Percentiles rank a stretch among this genome's conserved stretches.
phyloP scores from a whole-genome alignment of 805 yeast species.

The Saccharomyces paradoxus region DNA sequence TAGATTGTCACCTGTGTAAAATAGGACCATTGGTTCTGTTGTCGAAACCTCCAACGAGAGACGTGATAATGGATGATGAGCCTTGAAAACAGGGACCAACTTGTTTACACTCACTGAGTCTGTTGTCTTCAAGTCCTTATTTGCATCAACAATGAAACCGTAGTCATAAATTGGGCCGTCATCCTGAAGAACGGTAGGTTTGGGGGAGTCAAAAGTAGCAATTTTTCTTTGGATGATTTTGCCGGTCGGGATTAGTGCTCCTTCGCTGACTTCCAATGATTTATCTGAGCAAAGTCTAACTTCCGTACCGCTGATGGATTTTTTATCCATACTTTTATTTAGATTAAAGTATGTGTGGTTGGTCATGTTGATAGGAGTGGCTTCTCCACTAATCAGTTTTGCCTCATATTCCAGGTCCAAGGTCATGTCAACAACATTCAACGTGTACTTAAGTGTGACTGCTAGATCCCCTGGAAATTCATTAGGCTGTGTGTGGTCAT shows the following conservation, averaged over 20 bases:
- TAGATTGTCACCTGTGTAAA: slow-evolving; percentile 53
- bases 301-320: slow-evolving; percentile 33
- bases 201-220: slow-evolving; percentile 20
- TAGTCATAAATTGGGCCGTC: slow-evolving; percentile 37
- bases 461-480: slow-evolving; percentile 57
- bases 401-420: slow-evolving; percentile 42
- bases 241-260: slow-evolving; percentile 40
- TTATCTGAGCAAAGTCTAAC: slow-evolving; percentile 33
- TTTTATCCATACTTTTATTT: slow-evolving; percentile 24
- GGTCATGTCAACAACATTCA: slow-evolving; percentile 29
- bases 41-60: slow-evolving; percentile 39
- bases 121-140: slow-evolving; percentile 14
- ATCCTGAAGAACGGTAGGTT: slow-evolving; percentile 23
- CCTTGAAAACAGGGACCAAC: slow-evolving; percentile 35
- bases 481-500: slow-evolving; percentile 33
- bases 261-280: slow-evolving; percentile 36
- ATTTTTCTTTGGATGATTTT: slow-evolving; percentile 23
- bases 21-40: slow-evolving; percentile 61
- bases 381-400: slow-evolving; percentile 22
- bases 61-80: slow-evolving; percentile 39
- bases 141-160: slow-evolving; percentile 37
- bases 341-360: slow-evolving; percentile 59
- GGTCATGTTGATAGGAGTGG: slow-evolving; percentile 49
- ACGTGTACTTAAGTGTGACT: slow-evolving; percentile 39
- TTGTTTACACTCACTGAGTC: slow-evolving; percentile 40